These are phyloP conservation scores for Noccaea bulbosa DNA, from an alignment of 345 rosid species.

Conservation along the genomic window DNA sequence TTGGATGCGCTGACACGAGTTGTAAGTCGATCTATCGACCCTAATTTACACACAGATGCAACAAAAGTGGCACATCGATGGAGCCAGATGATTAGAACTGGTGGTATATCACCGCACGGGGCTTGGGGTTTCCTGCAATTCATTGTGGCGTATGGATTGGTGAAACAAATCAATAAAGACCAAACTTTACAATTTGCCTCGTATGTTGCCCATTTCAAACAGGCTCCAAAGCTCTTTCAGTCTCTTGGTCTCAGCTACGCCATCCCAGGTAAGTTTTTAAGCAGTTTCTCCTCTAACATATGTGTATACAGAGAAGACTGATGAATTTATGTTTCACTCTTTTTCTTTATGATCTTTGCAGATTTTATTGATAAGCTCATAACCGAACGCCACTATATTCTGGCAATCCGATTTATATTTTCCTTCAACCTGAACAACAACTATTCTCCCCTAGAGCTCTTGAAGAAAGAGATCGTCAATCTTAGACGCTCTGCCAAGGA, in stretches of 20 bases:
- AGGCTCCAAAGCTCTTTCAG: constrained; percentile 37
- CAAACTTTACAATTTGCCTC: not conserved
- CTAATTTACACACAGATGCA: constrained; percentile 17
- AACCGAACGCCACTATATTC: not conserved
- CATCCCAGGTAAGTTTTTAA: constrained; percentile 25
- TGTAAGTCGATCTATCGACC: constrained; percentile 6
- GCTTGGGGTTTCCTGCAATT: constrained; percentile 39
- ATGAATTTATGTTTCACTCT: constrained; percentile 13
- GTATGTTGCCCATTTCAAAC: constrained; percentile 27
- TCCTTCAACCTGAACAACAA: constrained; percentile 22
- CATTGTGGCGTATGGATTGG: constrained; percentile 34
- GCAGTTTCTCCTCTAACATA: constrained; percentile 2
- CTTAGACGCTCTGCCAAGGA: constrained; percentile 29
- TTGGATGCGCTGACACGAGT: constrained; percentile 31
- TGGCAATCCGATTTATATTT: constrained; percentile 28
- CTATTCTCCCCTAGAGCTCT: constrained; percentile 18
- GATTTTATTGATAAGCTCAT: constrained; percentile 24
- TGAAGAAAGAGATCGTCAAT: constrained; percentile 27
- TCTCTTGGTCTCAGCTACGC: constrained; percentile 31
- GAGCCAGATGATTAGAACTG: constrained; percentile 23
- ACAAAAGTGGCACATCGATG: constrained; percentile 30
- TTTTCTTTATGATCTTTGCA: constrained; percentile 12
- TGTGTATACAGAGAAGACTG: constrained; percentile 3
- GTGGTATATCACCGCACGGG: constrained; percentile 18
- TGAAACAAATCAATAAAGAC: not conserved